Evolutionary conservation across 305 asterid species (phyloP), one percentile per base, ranked within the genome.

Genomic region (Solanum hybrid): DNA sequence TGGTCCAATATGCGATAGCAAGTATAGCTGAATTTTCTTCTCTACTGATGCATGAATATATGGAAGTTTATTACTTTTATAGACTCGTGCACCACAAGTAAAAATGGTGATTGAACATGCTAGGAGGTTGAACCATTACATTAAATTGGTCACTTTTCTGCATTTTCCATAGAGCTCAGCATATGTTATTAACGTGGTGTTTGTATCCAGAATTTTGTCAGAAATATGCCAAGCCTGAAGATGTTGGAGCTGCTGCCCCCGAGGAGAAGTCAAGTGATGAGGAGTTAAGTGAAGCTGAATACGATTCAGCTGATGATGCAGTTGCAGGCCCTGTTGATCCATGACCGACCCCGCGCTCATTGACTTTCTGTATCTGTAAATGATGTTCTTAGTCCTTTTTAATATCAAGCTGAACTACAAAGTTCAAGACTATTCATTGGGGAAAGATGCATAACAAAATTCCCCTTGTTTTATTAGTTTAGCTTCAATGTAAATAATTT

Each of bases 221-320:
- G 93, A 95, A 92, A 91, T 97, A 96, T 76, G 99, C 98, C 14
- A 97, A 97, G 89, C 95, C 97, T 29, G 99, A 96, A 91, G 98
- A 97, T 82, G 91, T 93, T 38, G 99, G 99, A 88, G 95, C 92
- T 14, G 95, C 92, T 10, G 92, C 79, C 34, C 91, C 93, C 0
- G 98, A 95, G 87, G 99, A 96, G 87, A 90, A 92, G 80, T 91
- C 95, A 36, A 95, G 98, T 75, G 99, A 97, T 24, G 98, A 94
- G 76, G 98, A 95, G 93, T 86, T 94, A 38, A 97, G 96, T 40
- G 98, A 96, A 87, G 95, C 92, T 5, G 99, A 93, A 77, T 93
- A 92, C 13, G 97, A 94, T 79, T 95, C 97, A 2, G 89, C 94
- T 31, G 98, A 96, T 29, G 99, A 96, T 29, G 98, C 92, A 22